Conservation (phyloP, 495 filamentous ascomycete genomes). For the Penicillium longicatenatum region DNA sequence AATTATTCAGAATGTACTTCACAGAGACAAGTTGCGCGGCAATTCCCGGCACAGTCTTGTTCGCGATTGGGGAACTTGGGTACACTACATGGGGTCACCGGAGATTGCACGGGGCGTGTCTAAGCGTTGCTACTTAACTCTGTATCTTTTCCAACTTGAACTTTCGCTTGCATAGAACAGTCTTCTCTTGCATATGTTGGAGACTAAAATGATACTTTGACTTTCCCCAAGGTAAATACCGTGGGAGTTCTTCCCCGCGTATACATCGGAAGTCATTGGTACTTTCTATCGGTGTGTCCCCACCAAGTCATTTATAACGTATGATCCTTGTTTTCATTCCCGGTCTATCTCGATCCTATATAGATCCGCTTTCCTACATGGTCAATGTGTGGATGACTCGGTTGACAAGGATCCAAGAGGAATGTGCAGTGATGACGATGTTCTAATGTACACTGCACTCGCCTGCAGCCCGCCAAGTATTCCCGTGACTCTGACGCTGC, state of each 20-base stretch:
- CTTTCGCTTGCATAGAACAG: background rate
- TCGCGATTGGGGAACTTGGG: background rate
- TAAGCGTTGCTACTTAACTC: slow-evolving; percentile 15
- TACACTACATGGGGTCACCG: slow-evolving; percentile 5
- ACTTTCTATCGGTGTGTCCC: too few relatives aligned
- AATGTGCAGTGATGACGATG: slow-evolving; percentile 16
- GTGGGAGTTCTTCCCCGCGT: too few relatives aligned
- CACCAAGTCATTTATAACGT: too few relatives aligned
- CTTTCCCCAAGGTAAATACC: too few relatives aligned
- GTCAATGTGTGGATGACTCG: background rate
- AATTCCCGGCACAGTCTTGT: slow-evolving; percentile 2
- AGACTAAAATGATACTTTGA: too few relatives aligned
- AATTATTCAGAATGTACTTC: background rate
- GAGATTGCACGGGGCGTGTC: slow-evolving; percentile 20
- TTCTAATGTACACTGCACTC: slow-evolving; percentile 15
- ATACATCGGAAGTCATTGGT: too few relatives aligned
- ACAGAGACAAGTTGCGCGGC: background rate
- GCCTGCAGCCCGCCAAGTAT: slow-evolving; percentile 22
- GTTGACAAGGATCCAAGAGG: slow-evolving; percentile 1
- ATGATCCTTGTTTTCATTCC: too few relatives aligned
- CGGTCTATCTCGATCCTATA: background rate
- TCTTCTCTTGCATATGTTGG: too few relatives aligned
- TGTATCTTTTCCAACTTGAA: background rate
- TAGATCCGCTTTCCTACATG: background rate
- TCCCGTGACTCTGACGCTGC: slow-evolving; percentile 6